Evolutionary conservation across 768 basidiomycete genomes (phyloP), one percentile per base, ranked within the genome.

Genomic region (Pholiota molesta): DNA sequence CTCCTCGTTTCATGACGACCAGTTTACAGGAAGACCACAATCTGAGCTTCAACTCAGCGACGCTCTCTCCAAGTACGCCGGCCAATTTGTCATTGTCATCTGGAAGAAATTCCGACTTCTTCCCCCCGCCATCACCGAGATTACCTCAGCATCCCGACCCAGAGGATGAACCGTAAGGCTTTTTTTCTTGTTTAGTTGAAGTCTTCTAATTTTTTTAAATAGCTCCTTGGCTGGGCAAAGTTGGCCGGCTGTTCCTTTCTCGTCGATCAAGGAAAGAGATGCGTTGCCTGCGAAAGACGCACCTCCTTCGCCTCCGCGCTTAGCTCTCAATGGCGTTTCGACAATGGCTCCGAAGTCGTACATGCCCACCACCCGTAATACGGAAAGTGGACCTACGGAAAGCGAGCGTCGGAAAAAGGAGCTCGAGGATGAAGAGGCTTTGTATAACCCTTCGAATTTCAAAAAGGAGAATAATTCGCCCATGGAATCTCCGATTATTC

Each of bases 241-340:
- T 28, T 82, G 80, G 80, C 80, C 81, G 14, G 75, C 79, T 9
- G 76, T 78, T 3, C 75, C 81, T 21, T 79, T 79, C 64, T 70
- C 79, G 19, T 66, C 71, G 31, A 70, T 79, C 65, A 75, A 72
- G 54, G 70, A 75, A 26, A 45, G 65, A 54, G 66, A 71, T 66
- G 63, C 64, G 52, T n/a, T 66, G 59, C 62, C 60, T 28, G 52
- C 69, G 26, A 59, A 45, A 0, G 73, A 77, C 61, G 71, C 61
- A 33, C 76, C 78, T 21, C 83, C 80, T 23, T 81, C 83, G n/a
- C 86, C 85, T 28, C 89, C 91, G 16, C 80, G 76, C 37, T 75
- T 91, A 39, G 84, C 90, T 10, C 73, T 91, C 62, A 91, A 91
- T 68, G 91, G 90, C 29, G 75, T 90, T 40, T 83, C 88, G 11